A percentile compares a stretch with the other conserved stretches of the same genome.
These are phyloP conservation scores for Skeletonema grethae DNA, from an alignment of 108 stramenopile species.

Conservation along the genomic window DNA sequence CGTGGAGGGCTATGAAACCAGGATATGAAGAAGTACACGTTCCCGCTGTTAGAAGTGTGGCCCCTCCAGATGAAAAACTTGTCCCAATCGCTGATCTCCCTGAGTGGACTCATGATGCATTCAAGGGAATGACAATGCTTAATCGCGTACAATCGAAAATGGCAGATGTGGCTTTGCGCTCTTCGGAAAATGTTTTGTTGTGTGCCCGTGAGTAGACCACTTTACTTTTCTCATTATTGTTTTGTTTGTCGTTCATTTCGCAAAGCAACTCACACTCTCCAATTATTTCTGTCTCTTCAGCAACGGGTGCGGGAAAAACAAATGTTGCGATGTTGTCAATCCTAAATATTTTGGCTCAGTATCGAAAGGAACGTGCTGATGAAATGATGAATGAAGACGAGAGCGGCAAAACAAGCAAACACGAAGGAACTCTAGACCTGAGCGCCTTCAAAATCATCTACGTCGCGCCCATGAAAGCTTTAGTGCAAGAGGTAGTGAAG, in stretches of 20 bases:
- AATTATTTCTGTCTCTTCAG: too few relatives aligned
- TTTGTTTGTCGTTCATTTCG: too few relatives aligned
- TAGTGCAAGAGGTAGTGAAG: conserved; percentile 97
- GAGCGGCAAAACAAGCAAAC: conserved; percentile 48
- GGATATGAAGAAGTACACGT: conserved; percentile 99
- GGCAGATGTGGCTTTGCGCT: conserved; percentile 84
- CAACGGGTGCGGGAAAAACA: conserved; percentile 99
- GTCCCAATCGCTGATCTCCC: conserved; percentile 92
- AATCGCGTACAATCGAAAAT: conserved; percentile 98
- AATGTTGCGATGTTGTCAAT: conserved; percentile 94
- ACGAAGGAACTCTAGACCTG: conserved; percentile 72
- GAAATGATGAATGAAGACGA: conserved; percentile 42
- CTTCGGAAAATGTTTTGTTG: conserved; percentile 93
- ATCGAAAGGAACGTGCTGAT: conserved; percentile 56
- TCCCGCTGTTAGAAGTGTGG: conserved; percentile 87
- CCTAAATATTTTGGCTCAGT: conserved; percentile 94
- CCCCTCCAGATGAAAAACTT: conserved; percentile 78
- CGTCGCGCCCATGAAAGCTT: conserved; percentile 99
- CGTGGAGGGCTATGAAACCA: conserved; percentile 93
- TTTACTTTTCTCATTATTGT: too few relatives aligned
- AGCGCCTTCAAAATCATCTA: conserved; percentile 98
- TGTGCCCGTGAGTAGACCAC: conserved; percentile 74
- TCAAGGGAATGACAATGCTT: conserved; percentile 93
- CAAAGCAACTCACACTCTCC: too few relatives aligned
- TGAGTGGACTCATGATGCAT: conserved; percentile 92